Conservation (phyloP, 768 basidiomycete genomes). For the Auriculariales sp. region DNA sequence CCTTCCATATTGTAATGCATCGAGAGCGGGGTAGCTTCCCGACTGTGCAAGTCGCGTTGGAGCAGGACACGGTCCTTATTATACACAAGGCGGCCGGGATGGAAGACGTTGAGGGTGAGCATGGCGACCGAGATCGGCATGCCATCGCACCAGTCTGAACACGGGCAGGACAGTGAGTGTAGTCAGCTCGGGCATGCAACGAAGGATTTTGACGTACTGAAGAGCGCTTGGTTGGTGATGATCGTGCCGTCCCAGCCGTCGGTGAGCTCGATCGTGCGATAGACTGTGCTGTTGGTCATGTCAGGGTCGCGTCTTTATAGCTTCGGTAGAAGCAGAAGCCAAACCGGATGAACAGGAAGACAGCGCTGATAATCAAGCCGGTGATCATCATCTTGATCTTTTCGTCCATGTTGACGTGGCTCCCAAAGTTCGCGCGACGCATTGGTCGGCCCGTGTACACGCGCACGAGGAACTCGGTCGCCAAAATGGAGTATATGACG, state of each 20-base stretch:
- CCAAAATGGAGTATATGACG: conserved; percentile 23
- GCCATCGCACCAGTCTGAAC: conserved; percentile 34
- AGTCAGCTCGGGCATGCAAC: neutral
- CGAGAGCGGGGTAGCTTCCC: too few relatives aligned
- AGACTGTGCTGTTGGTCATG: conserved; percentile 26
- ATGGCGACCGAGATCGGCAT: conserved; percentile 32
- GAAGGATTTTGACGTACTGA: conserved; percentile 18
- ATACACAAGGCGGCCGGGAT: conserved; percentile 26
- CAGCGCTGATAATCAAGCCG: conserved; percentile 21
- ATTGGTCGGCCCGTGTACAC: conserved; percentile 18
- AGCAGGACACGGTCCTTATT: neutral
- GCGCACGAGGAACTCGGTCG: conserved; percentile 30
- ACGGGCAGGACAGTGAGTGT: neutral
- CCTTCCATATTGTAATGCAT: too few relatives aligned
- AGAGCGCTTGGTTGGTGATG: conserved; percentile 31
- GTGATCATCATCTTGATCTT: conserved; percentile 17
- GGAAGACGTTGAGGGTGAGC: conserved; percentile 28
- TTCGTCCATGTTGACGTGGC: neutral
- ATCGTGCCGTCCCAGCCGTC: conserved; percentile 38
- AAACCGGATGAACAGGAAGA: conserved; percentile 32
- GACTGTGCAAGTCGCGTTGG: too few relatives aligned
- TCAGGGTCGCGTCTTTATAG: neutral
- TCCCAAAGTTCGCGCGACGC: neutral
- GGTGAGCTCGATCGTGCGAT: conserved; percentile 35
- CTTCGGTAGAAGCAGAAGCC: conserved; percentile 7